Conservation (phyloP, 2,329 filamentous ascomycete genomes). For the Cladosporium oxysporum region DNA sequence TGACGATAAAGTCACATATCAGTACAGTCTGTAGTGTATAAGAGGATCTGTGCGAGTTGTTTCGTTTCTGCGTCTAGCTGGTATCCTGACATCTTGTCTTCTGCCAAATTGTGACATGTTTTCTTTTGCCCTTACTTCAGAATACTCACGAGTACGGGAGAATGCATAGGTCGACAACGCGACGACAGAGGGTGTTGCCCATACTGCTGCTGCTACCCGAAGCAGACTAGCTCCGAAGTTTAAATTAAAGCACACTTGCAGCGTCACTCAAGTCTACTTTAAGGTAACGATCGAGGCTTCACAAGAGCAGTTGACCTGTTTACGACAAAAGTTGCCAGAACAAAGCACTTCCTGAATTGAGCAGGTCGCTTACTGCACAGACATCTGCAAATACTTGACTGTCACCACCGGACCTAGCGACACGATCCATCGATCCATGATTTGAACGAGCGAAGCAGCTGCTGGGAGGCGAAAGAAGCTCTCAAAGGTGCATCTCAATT, state of each 20-base stretch:
- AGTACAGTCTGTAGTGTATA: slow-evolving; percentile 39
- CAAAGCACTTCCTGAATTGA: neutral
- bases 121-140: neutral
- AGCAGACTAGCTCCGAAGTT: neutral
- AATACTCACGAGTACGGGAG: neutral
- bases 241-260: neutral
- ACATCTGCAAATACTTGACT: neutral
- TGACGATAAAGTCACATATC: slow-evolving; percentile 51
- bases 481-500: neutral
- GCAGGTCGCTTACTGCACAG: neutral
- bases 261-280: neutral
- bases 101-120: neutral
- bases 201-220: neutral
- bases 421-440: neutral
- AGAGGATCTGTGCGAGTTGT: neutral
- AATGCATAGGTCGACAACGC: neutral
- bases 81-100: neutral
- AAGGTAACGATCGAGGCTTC: neutral
- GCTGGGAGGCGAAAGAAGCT: neutral
- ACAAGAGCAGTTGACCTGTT: neutral
- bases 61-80: neutral
- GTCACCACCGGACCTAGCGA: neutral
- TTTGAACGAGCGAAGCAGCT: neutral
- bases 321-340: neutral
- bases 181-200: neutral